Conservation (phyloP, 495 filamentous ascomycete genomes). For the Penicillium crystallinum region DNA sequence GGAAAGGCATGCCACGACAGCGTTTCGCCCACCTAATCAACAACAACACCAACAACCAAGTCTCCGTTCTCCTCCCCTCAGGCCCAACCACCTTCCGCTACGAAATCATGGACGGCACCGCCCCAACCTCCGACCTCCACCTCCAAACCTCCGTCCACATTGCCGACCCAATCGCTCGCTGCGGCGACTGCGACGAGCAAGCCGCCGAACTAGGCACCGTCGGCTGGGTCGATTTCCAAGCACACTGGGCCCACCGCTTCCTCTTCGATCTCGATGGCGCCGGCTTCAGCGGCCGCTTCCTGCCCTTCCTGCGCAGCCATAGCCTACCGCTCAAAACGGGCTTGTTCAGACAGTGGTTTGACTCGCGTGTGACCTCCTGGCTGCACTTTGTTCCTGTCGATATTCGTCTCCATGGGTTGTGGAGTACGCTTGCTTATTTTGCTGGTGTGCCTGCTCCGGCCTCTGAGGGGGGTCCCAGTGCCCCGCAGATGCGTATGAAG, state of each 20-base stretch:
- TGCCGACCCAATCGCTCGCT: slow-evolving; percentile 49
- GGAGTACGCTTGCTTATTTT: slow-evolving; percentile 64
- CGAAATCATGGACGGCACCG: slow-evolving; percentile 31
- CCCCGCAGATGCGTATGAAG: slow-evolving; percentile 20
- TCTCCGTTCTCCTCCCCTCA: slow-evolving; percentile 37
- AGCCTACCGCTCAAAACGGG: slow-evolving; percentile 59
- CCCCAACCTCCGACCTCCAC: slow-evolving; percentile 24
- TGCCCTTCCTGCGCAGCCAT: slow-evolving; percentile 56
- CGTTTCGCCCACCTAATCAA: slow-evolving; percentile 51
- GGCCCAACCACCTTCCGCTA: slow-evolving; percentile 31
- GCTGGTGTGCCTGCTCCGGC: slow-evolving; percentile 26
- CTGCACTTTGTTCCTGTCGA: slow-evolving; percentile 75
- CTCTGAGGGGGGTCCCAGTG: not conserved
- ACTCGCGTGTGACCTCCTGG: slow-evolving; percentile 65
- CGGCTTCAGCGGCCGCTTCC: slow-evolving; percentile 59
- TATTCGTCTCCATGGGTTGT: slow-evolving; percentile 58
- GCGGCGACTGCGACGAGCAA: slow-evolving; percentile 52
- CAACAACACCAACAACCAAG: slow-evolving; percentile 44
- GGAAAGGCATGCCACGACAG: slow-evolving; percentile 57
- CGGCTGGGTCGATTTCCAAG: slow-evolving; percentile 45
- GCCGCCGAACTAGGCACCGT: slow-evolving; percentile 45
- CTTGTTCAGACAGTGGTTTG: slow-evolving; percentile 73
- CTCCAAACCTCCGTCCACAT: slow-evolving; percentile 41
- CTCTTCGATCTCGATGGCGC: slow-evolving; percentile 67
- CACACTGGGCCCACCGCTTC: slow-evolving; percentile 60